Evolutionary conservation across 305 asterid genomes (phyloP).

Genomic region (Striga hermonthica): DNA sequence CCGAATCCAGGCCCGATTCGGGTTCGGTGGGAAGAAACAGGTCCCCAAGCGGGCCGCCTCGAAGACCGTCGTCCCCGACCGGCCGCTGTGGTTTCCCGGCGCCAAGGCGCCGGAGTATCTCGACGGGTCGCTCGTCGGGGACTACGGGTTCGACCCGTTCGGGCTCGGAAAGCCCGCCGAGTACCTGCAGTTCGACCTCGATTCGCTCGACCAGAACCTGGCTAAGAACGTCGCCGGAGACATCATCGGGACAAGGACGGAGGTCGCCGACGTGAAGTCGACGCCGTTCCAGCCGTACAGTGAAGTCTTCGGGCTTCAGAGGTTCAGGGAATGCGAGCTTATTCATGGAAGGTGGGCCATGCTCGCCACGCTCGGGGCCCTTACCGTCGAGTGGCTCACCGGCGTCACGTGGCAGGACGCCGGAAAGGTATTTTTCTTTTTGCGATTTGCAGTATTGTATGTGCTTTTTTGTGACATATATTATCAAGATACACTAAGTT

Average conservation of each 20-base stretch:
- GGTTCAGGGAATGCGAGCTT: conserved; percentile 95
- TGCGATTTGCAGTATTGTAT: too few species aligned
- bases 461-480: too few species aligned
- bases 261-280: conserved; percentile 57
- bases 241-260: conserved; percentile 80
- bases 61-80: conserved; percentile 39
- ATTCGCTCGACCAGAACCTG: conserved; percentile 86
- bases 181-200: conserved; percentile 85
- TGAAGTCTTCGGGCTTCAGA: conserved; percentile 86
- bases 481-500: too few species aligned
- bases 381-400: conserved; percentile 92
- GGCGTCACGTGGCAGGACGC: conserved; percentile 99
- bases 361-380: conserved; percentile 91
- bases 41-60: conserved; percentile 45
- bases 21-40: conserved; percentile 53
- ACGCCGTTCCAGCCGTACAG: conserved; percentile 91
- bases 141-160: conserved; percentile 92
- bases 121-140: conserved; percentile 83
- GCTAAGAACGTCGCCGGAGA: conserved; percentile 72
- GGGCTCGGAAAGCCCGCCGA: conserved; percentile 91
- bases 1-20: conserved; percentile 75
- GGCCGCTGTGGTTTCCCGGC: conserved; percentile 92
- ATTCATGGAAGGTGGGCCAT: conserved; percentile 99
- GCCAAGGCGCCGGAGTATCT: conserved; percentile 81
- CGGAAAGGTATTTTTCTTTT: conserved; percentile 60